Evolutionary conservation across 192 early-diverging fungal genomes (phyloP).

Genomic region (Coemansia sp.): DNA sequence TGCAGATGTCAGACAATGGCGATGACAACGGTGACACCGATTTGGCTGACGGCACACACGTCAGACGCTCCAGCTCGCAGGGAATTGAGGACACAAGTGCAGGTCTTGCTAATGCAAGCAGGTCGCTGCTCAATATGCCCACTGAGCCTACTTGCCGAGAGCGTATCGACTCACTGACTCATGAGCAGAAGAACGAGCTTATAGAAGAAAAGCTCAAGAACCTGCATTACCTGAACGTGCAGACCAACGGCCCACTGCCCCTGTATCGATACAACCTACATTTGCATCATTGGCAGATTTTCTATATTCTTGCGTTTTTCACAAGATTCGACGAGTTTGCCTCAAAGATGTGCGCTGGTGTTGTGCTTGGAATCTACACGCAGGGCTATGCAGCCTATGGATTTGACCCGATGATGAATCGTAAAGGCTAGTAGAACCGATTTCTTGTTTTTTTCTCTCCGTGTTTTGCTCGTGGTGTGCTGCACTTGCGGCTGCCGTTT

Average conservation of each 20-base stretch:
- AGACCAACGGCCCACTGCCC: slow-evolving; percentile 17
- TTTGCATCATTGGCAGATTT: slow-evolving; percentile 83
- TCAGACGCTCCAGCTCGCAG: neutral
- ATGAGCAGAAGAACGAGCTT: slow-evolving; percentile 19
- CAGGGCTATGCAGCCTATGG: slow-evolving; percentile 69
- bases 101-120: slow-evolving; percentile 1
- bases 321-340: slow-evolving; percentile 71
- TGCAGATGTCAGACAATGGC: slow-evolving; percentile 1
- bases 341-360: slow-evolving; percentile 67
- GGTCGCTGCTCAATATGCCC: slow-evolving; percentile 24
- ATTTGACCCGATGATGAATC: slow-evolving; percentile 58
- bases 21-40: neutral
- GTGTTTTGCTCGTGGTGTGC: too few relatives aligned
- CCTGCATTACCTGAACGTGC: slow-evolving; percentile 35
- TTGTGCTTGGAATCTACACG: slow-evolving; percentile 70
- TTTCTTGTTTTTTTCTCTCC: neutral
- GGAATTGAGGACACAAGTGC: neutral
- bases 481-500: too few relatives aligned
- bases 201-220: slow-evolving; percentile 22
- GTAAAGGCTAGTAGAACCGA: slow-evolving; percentile 11
- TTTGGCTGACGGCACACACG: neutral
- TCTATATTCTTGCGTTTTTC: slow-evolving; percentile 78
- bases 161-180: slow-evolving; percentile 16
- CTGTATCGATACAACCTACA: slow-evolving; percentile 54
- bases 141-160: slow-evolving; percentile 14